Base-by-base conservation (phyloP, 2,329 filamentous ascomycete genomes). In the Colletotrichum sidae region DNA sequence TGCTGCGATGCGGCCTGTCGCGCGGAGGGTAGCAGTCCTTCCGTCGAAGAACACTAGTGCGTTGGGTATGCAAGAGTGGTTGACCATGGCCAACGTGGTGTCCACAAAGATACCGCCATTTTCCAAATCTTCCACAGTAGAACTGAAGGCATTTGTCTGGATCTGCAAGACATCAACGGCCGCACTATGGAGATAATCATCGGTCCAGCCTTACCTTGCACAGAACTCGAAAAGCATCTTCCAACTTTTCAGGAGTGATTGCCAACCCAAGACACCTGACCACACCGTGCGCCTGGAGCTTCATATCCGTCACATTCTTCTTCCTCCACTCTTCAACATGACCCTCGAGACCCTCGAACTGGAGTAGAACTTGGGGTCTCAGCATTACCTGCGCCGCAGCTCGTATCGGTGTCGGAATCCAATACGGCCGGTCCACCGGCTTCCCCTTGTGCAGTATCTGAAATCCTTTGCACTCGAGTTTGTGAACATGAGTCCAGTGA, bases 41-140 rank as follows among this genome's bases (percentile, higher is more conserved):
- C 84, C 84, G 44, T 81, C 69, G 56, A 89, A 89, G 47, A 83
- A 80, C 13, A 90, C 84, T 52, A 83, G 78, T 1, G 87, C 86
- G 68, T 88, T 90, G 4, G 88, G 88, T 2, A 83, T 72, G 68
- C 88, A 90, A 0, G 86, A 87, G 72, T 90, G 88, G 68, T 90
- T 90, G 25, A 82, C 81, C 82, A 89, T 87, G 63, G 86, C 84
- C 46, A 88, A 76, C 4, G 74, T 80, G 1, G 84, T 79, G 67
- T 88, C 84, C 42, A 90, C 75, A 67, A 86, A 89, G 37, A 88
- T 77, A 33, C 86, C 87, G 1, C 80, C 83, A 8, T 84, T 73
- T 38, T 67, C 60, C 42, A 46, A 47, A 69, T 89, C 86, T 2
- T 76, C 73, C 56, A 89, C 86, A 34, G 79, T 78, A 56, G 85